Base-by-base conservation (phyloP, 805 yeast genomes). In the Spathaspora passalidarum region DNA sequence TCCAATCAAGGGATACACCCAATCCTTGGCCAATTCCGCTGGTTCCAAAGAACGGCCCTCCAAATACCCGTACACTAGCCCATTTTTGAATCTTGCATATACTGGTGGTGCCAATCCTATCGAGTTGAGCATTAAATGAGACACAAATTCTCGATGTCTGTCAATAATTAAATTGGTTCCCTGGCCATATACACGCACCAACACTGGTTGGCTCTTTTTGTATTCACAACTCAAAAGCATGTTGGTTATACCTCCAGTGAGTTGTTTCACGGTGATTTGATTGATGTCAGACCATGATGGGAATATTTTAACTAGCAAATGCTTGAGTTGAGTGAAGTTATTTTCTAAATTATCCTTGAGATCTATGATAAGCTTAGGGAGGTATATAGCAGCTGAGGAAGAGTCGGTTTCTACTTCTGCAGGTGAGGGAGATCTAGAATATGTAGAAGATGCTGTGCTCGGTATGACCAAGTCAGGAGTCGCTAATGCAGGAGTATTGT, bases 81-180 rank as follows among this genome's bases (percentile, higher is more conserved):
- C 94, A 60, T 86, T 86, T 26, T 80, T 78, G 54, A 86, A 84
- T 43, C 86, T 65, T 3, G 87, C 84, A 57, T 78, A 79, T 20
- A 86, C 74, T 0, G 82, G 74, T 1, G 94, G 88, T 0, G 92
- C 92, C 49, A 86, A 72, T 2, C 72, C 68, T 37, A 81, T 68
- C 2, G 83, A 72, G 53, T 81, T 75, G 42, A 86, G 71, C 43
- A 81, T 77, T 41, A 81, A 58, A 59, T 86, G 92, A 46, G 86
- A 82, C 16, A 84, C 82, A 56, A 81, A 83, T 59, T 86, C 94
- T 32, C 90, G 68, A 52, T 82, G 82, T 51, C 94, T 69, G 61
- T 86, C 90, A 26, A 86, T 86, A 42, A 86, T 84, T 32, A 81
- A 66, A 45, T 75, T 77, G 1, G 94, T 86, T 10, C 90, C 90